phyloP scores from a whole-genome alignment of 148 eudicot species.

The Talinum fruticosum region DNA sequence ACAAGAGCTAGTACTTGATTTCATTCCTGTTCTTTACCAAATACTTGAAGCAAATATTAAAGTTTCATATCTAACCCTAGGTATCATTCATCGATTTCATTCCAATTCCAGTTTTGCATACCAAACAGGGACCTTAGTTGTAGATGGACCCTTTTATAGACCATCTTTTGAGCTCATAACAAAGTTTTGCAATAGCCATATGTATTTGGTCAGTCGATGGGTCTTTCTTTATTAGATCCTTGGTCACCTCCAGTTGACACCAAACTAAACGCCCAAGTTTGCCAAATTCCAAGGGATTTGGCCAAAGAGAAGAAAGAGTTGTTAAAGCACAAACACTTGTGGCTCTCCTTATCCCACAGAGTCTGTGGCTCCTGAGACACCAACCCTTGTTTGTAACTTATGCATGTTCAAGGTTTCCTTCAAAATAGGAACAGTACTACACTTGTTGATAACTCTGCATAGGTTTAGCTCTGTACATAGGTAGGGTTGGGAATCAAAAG shows the following conservation, averaged over 20 bases:
- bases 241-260: background rate
- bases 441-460: background rate
- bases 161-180: background rate
- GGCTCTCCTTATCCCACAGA: background rate
- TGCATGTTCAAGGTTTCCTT: background rate
- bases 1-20: too few species aligned
- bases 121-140: too few species aligned
- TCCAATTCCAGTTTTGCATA: too few species aligned
- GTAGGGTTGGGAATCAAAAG: background rate
- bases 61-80: too few species aligned
- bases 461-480: background rate
- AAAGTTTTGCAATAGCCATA: background rate
- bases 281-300: background rate
- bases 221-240: too few species aligned
- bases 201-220: background rate
- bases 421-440: background rate
- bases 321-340: background rate
- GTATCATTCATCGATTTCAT: too few species aligned
- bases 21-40: too few species aligned
- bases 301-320: background rate
- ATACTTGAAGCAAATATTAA: too few species aligned
- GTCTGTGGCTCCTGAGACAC: background rate
- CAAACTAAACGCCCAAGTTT: background rate
- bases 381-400: background rate
- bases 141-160: too few species aligned